Conservation (phyloP, 2,329 filamentous ascomycete species). For the Diaporthe ilicicola region DNA sequence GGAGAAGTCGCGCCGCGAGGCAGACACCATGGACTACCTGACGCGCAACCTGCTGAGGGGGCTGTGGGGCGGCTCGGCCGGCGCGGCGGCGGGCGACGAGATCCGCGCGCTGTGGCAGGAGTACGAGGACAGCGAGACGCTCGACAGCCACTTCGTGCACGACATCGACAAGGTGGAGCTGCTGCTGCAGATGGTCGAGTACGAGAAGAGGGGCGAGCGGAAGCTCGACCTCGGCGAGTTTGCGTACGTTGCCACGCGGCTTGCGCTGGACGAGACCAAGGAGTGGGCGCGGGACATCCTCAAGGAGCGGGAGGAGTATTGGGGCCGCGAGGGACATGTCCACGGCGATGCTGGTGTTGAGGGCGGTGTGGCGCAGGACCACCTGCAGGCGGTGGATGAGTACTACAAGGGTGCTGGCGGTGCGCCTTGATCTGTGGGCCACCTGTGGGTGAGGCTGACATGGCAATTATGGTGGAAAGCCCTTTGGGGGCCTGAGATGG, state of each 20-base stretch:
- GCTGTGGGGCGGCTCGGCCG: conserved; percentile 69
- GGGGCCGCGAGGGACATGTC: conserved; percentile 62
- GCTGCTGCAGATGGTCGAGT: conserved; percentile 94
- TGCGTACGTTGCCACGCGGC: conserved; percentile 76
- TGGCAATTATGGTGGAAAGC: too few relatives aligned
- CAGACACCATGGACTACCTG: conserved; percentile 91
- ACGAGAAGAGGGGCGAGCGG: conserved; percentile 77
- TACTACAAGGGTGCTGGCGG: conserved; percentile 52
- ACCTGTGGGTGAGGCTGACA: too few relatives aligned
- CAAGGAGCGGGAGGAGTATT: conserved; percentile 77
- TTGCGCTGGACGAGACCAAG: conserved; percentile 80
- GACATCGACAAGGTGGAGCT: conserved; percentile 98
- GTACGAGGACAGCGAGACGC: conserved; percentile 87
- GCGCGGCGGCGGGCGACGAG: conserved; percentile 65
- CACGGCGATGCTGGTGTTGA: conserved; percentile 54
- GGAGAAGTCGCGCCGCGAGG: conserved; percentile 90
- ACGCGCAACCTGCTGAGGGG: conserved; percentile 75
- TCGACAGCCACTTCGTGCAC: conserved; percentile 90
- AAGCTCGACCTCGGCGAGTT: conserved; percentile 86
- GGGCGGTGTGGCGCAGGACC: conserved; percentile 49
- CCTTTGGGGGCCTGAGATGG: background rate
- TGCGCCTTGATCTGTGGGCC: background rate
- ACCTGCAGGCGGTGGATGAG: conserved; percentile 53
- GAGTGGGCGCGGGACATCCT: conserved; percentile 82
- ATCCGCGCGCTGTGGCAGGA: conserved; percentile 90